Evolutionary conservation across 2,329 filamentous ascomycete species (phyloP).

Genomic region (Diplodia seriata): DNA sequence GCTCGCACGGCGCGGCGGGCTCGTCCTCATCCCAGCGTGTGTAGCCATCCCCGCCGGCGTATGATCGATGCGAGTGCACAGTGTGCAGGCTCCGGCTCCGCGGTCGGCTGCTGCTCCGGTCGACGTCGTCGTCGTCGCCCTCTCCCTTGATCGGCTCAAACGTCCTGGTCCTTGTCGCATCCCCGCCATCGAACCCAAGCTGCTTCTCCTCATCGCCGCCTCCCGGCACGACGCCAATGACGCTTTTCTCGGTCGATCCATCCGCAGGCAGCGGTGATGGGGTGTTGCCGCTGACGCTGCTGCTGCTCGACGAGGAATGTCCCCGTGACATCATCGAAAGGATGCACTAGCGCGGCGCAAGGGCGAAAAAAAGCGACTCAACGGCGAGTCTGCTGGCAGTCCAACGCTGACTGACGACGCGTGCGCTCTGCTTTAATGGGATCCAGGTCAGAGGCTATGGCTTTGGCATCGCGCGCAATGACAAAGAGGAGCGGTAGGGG

Average conservation of each 20-base stretch:
- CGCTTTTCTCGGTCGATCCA: constrained; percentile 20
- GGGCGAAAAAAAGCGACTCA: neutral
- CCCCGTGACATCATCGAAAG: constrained; percentile 19
- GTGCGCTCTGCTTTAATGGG: neutral
- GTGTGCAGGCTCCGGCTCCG: constrained; percentile 28
- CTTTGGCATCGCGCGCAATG: neutral
- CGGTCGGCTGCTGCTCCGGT: neutral
- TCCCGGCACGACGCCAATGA: neutral
- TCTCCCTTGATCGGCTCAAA: constrained; percentile 30
- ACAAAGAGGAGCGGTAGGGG: neutral
- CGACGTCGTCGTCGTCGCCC: constrained; percentile 1
- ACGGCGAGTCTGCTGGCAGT: neutral
- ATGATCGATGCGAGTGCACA: constrained; percentile 37
- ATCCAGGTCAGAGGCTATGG: neutral
- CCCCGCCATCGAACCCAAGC: constrained; percentile 10
- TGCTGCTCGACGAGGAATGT: neutral
- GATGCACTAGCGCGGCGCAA: constrained; percentile 12
- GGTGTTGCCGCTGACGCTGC: constrained; percentile 7
- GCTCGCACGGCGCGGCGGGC: constrained; percentile 45
- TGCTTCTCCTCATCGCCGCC: constrained; percentile 23
- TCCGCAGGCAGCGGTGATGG: constrained; percentile 11
- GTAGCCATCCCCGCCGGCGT: constrained; percentile 49
- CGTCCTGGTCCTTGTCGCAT: constrained; percentile 27
- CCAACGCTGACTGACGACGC: neutral
- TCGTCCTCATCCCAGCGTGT: constrained; percentile 44